Evolutionary conservation across 768 basidiomycete species (phyloP).

Genomic region (Naganishia vaughanmartiniae): DNA sequence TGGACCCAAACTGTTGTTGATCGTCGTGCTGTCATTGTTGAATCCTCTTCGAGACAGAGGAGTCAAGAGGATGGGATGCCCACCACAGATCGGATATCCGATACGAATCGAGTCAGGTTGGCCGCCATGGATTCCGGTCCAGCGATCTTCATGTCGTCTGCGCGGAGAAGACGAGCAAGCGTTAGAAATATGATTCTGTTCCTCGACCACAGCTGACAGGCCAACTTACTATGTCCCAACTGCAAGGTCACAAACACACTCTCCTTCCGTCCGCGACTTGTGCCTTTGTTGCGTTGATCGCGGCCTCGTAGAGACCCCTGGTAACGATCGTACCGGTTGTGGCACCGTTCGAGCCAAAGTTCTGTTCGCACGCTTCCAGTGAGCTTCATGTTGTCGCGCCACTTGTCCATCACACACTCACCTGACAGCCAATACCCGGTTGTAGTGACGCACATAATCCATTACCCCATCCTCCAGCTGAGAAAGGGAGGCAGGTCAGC

Average conservation of each 20-base stretch:
- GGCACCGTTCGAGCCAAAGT: conserved; percentile 28
- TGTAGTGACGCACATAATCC: conserved; percentile 25
- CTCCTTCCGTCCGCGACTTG: conserved; percentile 21
- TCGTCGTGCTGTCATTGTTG: conserved; percentile 11
- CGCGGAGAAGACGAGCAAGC: background rate
- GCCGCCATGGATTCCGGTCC: conserved; percentile 27
- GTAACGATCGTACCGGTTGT: conserved; percentile 29
- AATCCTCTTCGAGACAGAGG: conserved; percentile 24
- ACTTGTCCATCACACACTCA: background rate
- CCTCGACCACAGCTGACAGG: background rate
- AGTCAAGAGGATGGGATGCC: conserved; percentile 24
- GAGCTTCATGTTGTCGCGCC: background rate
- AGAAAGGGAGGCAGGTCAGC: background rate
- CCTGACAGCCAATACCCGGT: conserved; percentile 12
- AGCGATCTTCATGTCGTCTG: conserved; percentile 31
- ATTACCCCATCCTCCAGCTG: conserved; percentile 30
- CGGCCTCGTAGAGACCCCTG: conserved; percentile 3
- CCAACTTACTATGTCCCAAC: conserved; percentile 31
- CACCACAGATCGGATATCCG: conserved; percentile 18
- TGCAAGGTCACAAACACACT: conserved; percentile 28
- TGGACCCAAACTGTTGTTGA: conserved; percentile 17
- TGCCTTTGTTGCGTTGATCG: conserved; percentile 7
- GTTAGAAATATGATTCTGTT: background rate
- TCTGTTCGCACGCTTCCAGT: background rate
- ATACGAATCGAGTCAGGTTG: conserved; percentile 28